Evolutionary conservation across 768 basidiomycete genomes (phyloP).

Genomic region (Coprinopsis marcescibilis): DNA sequence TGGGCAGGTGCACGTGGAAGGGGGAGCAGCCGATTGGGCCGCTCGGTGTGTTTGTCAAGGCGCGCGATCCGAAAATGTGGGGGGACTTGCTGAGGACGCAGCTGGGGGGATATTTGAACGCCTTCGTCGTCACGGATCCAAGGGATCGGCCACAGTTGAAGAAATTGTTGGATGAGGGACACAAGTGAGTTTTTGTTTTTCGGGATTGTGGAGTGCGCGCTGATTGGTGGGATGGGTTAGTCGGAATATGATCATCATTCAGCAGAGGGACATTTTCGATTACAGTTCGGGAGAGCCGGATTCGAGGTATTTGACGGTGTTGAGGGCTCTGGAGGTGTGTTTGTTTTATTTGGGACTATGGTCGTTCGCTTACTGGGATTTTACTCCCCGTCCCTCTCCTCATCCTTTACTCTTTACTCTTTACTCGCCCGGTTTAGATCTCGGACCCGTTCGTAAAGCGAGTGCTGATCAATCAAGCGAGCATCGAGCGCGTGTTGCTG

Average conservation of each 20-base stretch:
- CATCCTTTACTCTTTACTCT: too few species aligned
- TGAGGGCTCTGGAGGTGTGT: slow-evolving; percentile 76
- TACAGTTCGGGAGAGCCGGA: slow-evolving; percentile 70
- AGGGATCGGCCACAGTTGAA: slow-evolving; percentile 57
- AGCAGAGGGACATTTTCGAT: slow-evolving; percentile 76
- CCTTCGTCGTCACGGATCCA: slow-evolving; percentile 71
- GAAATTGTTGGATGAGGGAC: slow-evolving; percentile 45
- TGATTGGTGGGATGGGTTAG: slow-evolving; percentile 25
- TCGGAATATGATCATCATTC: slow-evolving; percentile 50
- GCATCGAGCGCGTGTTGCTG: slow-evolving; percentile 70
- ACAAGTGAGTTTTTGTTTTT: slow-evolving; percentile 51
- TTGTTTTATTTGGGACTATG: not conserved
- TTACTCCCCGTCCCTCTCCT: too few species aligned
- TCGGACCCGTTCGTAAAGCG: slow-evolving; percentile 70
- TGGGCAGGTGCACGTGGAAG: slow-evolving; percentile 51
- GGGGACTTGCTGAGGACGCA: slow-evolving; percentile 58
- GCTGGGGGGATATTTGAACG: slow-evolving; percentile 51
- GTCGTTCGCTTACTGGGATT: too few species aligned
- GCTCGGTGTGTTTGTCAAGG: slow-evolving; percentile 71
- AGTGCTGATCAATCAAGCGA: slow-evolving; percentile 67
- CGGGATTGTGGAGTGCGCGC: not conserved
- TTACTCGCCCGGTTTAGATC: slow-evolving; percentile 48
- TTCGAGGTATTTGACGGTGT: slow-evolving; percentile 56
- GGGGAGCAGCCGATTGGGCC: slow-evolving; percentile 73
- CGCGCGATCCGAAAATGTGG: slow-evolving; percentile 62